Base-by-base conservation (phyloP, 1,139 yeast genomes). In the Sugiyamaella grinbergsii region DNA sequence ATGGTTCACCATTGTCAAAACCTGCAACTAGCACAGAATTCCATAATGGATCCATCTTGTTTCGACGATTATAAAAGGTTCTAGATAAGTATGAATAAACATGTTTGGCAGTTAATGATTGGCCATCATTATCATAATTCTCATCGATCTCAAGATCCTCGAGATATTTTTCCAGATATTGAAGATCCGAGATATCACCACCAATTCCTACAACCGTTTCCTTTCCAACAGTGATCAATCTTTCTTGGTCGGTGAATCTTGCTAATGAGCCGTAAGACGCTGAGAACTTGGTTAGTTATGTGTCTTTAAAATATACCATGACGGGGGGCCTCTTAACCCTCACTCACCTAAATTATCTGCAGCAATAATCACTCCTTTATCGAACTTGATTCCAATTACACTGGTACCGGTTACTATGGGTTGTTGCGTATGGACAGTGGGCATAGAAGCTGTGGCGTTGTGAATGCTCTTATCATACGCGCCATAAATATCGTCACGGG, bases 351-450 rank as follows among this genome's bases (percentile, higher is more conserved):
- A 73, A 63, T 88, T 88, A 69, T 93, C 99, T 2, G 98, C 98
- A 2, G 98, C 98, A 73, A 93, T 77, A 49, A 93, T 80, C 49
- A 93, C 83, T 32, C 99, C 99, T 60, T 86, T 87, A 59, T 87
- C 77, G 73, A 83, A 94, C 71, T 91, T 93, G 71, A 91, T 78
- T 5, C 95, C 95, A 61, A 94, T 78, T 20, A 93, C 98, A 31
- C 96, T 88, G 0, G 98, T 89, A 66, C 98, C 98, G 7, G 99
- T 93, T 52, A 94, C 89, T 61, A 88, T 85, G 41, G 99, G 99
- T 64, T 83, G 88, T 69, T 89, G 96, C 3, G 98, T 91, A 69
- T 87, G 85, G 82, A 82, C 81, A 55, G 75, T 80, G 34, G 97
- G 97, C 65, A 82, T 77, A 31, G 56, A 52, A 54, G 53, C 57